Evolutionary conservation across 176 grass and related monocot genomes (phyloP).

Genomic region (Bothriochloa decipiens): DNA sequence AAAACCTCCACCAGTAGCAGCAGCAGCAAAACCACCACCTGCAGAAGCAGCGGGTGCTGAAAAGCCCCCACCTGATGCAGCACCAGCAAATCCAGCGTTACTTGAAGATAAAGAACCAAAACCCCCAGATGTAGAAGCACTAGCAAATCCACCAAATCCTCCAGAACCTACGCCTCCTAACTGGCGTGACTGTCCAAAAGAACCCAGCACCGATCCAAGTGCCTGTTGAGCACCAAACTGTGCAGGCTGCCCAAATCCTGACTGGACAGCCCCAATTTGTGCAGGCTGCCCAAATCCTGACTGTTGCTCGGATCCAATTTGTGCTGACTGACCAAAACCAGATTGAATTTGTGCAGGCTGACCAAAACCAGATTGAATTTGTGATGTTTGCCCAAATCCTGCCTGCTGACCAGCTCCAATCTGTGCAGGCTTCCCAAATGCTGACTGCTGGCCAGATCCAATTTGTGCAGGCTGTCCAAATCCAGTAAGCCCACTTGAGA

Average conservation of each 20-base stretch:
- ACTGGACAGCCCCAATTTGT: constrained; percentile 58
- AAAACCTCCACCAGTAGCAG: constrained; percentile 66
- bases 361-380: constrained; percentile 76
- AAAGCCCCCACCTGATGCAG: constrained; percentile 66
- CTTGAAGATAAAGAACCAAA: constrained; percentile 60
- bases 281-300: constrained; percentile 85
- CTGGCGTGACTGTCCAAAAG: constrained; percentile 96
- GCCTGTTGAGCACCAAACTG: constrained; percentile 81
- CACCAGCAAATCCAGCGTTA: constrained; percentile 71
- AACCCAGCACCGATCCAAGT: constrained; percentile 87
- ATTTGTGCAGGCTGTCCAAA: constrained; percentile 83
- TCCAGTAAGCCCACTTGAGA: constrained; percentile 73
- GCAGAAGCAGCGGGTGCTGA: constrained; percentile 48
- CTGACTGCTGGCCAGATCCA: constrained; percentile 61
- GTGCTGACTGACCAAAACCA: constrained; percentile 75
- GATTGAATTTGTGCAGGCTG: constrained; percentile 71
- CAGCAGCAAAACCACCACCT: constrained; percentile 55
- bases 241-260: constrained; percentile 71
- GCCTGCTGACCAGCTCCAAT: constrained; percentile 67
- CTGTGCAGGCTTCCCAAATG: constrained; percentile 70
- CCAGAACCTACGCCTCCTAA: constrained; percentile 63
- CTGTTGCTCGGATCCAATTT: constrained; percentile 54
- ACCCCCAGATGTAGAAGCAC: constrained; percentile 65
- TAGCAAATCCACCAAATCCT: constrained; percentile 80
- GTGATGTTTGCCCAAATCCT: constrained; percentile 80